Conservation (phyloP, 1,284 basidiomycete genomes). For the Ustilago hordei region DNA sequence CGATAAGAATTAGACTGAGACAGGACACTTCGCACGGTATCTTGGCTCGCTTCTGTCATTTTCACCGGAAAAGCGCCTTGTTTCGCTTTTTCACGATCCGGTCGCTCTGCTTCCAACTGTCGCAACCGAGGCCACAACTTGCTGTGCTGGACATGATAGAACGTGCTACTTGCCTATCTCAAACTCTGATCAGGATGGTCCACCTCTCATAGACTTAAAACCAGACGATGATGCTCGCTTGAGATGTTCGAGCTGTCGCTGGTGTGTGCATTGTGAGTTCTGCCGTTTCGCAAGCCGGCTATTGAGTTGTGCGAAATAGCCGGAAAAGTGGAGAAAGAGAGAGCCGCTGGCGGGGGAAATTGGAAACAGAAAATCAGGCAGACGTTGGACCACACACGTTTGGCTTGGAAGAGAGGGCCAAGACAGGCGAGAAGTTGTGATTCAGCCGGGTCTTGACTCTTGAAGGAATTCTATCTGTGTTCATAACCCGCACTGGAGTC, state of each 20-base stretch:
- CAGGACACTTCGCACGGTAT: conserved; percentile 3
- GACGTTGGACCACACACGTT: conserved; percentile 1
- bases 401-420: neutral
- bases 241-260: neutral
- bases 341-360: neutral
- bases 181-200: neutral
- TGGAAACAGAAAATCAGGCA: neutral
- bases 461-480: too few species aligned
- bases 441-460: neutral
- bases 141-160: neutral
- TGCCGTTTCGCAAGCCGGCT: neutral
- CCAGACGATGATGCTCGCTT: neutral
- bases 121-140: neutral
- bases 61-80: conserved; percentile 4
- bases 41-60: neutral
- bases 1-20: neutral
- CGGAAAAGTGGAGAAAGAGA: conserved; percentile 15
- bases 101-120: neutral
- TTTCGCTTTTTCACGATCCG: conserved; percentile 1
- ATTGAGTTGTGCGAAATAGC: conserved; percentile 9
- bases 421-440: conserved; percentile 11
- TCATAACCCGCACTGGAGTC: neutral
- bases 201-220: neutral
- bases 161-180: neutral
- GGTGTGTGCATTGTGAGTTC: neutral